A percentile compares a stretch with the other conserved stretches of the same genome.
Evolutionary conservation across 129 eudicot genomes (phyloP).

Genomic region (Pseudognaphalium luteoalbum): DNA sequence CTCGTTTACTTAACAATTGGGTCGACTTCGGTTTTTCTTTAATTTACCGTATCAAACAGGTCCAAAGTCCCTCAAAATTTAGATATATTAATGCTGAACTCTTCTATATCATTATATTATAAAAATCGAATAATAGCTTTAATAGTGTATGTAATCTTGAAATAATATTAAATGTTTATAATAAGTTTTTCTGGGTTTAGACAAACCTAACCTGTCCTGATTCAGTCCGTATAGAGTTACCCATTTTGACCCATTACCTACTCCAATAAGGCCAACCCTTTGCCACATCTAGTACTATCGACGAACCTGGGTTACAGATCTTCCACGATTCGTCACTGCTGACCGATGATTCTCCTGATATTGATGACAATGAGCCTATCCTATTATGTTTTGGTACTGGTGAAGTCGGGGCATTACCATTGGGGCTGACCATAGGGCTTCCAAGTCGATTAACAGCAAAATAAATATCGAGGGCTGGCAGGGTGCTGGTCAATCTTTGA

Average conservation of each 20-base stretch:
- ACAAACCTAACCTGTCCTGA: neutral
- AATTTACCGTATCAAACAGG: too few species aligned
- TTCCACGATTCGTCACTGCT: constrained; percentile 39
- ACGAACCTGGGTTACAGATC: constrained; percentile 48
- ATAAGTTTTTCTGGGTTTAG: neutral
- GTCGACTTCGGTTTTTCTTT: neutral
- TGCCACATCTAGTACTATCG: neutral
- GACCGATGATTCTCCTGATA: constrained; percentile 15
- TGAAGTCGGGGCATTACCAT: constrained; percentile 13
- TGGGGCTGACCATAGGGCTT: constrained; percentile 40
- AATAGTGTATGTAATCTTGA: neutral
- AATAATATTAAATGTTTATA: too few species aligned
- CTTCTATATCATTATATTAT: too few species aligned
- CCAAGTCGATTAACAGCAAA: constrained; percentile 46
- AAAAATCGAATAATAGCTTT: neutral
- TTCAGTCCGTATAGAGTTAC: neutral
- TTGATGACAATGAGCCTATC: neutral
- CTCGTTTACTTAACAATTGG: neutral
- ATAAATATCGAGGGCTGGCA: constrained; percentile 49
- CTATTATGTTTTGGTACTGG: constrained; percentile 17
- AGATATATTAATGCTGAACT: too few species aligned
- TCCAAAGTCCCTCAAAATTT: too few species aligned
- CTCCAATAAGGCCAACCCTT: neutral
- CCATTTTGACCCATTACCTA: neutral
- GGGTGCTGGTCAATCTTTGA: constrained; percentile 37